Evolutionary conservation across 78 protist species (phyloP), one percentile per base, ranked within the genome.

Genomic region (Dictyostelium brefeldianum): DNA sequence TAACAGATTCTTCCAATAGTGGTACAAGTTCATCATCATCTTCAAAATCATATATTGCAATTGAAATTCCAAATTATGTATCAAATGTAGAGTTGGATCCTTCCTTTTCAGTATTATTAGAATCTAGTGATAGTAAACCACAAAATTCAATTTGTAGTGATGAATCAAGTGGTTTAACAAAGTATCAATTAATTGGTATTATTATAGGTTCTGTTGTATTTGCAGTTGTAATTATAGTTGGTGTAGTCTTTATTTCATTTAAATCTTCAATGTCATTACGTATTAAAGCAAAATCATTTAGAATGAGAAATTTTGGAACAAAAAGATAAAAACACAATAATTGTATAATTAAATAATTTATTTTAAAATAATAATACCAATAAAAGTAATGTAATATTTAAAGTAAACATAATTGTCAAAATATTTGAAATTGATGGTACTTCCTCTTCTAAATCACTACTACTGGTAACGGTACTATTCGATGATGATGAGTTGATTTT

Each of bases 101-200:
- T 4, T 15, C 22, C 1, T 67, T 67, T 67, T 22, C 43, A 22
- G 75, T 67, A 25, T 43, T 67, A 12, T 67, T 67, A 14, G 75
- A 67, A 8, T 31, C 18, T 1, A 12, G 20, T 65, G 43, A 22
- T 29, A 31, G 11, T 25, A 31, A 12, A 67, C 4, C 75, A 29
- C 47, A 31, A 25, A 67, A 67, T 31, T 67, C 75, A 25, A 67
- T 31, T 31, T 25, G 50, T 31, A 22, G n/a, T 22, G 17, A 18
- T 31, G 29, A 67, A 31, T 67, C 75, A 67, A 31, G 29, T 9
- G 75, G 75, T 67, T 31, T 67, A 67, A 25, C 75, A 15, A 67
- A 67, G n/a, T 14, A 20, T 67, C 75, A 67, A 67, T 25, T 67
- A 0, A n/a, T 31, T 67, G 75, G 75, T 67, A 67, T 67, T 31